Base-by-base conservation (phyloP, 345 rosid species). In the Eucalyptus dawsonii region DNA sequence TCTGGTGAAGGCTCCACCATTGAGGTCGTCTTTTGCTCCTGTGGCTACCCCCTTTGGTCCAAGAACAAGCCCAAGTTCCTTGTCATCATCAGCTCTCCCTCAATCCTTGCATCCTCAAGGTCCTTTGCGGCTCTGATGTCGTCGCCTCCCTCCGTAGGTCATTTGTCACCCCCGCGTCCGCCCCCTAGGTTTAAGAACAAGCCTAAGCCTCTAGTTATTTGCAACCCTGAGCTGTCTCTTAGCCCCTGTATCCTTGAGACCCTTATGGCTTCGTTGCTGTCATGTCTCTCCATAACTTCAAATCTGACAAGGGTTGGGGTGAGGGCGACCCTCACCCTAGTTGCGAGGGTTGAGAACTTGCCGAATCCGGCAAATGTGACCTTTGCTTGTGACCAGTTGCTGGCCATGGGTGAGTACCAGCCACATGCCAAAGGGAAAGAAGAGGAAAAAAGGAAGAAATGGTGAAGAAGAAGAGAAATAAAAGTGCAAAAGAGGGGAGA, bases 311-410 rank as follows among this genome's bases (percentile, higher is more conserved):
- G 13, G 29, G 62, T 53, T 53, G 58, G 58, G 25, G 58, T 19
- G 25, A 53, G 58, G 58, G 58, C 4, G 58, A 8, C 6, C 29
- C 62, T 56, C 1, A 25, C 62, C 62, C 62, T 56, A 56, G 62
- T 25, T 9, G 13, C 0, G 62, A 24, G 62, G 62, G 62, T 56
- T 22, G 62, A 56, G 62, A 6, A 0, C 29, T 56, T 2, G 11
- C 25, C 1, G 0, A 53, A 53, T 53, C 1, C 0, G 0, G 1
- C 58, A 53, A 53, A 53, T 53, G 58, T 1, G 11, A 53, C 58
- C 58, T 53, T 0, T 53, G 11, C 58, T 1, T 53, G 25, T 53
- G 58, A 21, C 58, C 1, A 21, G 4, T 53, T 53, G 58, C 5
- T 8, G 2, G 58, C 58, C 58, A 53, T 53, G 25, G 58, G 5